These are phyloP conservation scores for Alternaria panax DNA, from an alignment of 2,329 filamentous ascomycete species.

Conservation along the genomic window DNA sequence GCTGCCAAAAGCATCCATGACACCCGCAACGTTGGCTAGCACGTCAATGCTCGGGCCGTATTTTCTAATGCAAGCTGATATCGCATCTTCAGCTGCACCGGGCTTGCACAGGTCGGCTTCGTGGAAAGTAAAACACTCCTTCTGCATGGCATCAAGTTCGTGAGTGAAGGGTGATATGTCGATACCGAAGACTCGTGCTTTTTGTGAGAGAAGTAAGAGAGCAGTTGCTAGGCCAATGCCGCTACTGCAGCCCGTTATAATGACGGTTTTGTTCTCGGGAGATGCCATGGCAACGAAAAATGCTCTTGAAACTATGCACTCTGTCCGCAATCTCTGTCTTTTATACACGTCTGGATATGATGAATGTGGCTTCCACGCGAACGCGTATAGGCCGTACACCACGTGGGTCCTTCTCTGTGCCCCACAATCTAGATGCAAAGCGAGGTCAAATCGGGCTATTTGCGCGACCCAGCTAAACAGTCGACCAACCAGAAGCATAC, in stretches of 20 bases:
- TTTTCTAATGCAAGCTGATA: slow-evolving; percentile 25
- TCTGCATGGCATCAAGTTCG: background rate
- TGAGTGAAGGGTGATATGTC: slow-evolving; percentile 28
- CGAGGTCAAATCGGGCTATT: background rate
- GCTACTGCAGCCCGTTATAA: slow-evolving; percentile 35
- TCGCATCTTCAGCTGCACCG: slow-evolving; percentile 20
- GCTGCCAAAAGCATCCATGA: slow-evolving; percentile 52
- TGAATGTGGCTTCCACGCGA: background rate
- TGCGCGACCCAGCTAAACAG: background rate
- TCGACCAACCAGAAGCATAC: background rate
- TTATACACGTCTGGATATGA: background rate
- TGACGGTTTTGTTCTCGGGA: slow-evolving; percentile 17
- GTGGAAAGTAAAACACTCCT: slow-evolving; percentile 25
- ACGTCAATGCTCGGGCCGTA: slow-evolving; percentile 44
- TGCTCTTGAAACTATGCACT: background rate
- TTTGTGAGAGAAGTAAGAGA: slow-evolving; percentile 24
- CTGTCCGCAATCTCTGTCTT: background rate
- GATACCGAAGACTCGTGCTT: slow-evolving; percentile 34
- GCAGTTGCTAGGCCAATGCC: slow-evolving; percentile 37
- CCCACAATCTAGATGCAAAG: background rate
- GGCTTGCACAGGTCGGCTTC: slow-evolving; percentile 24
- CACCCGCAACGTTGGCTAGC: slow-evolving; percentile 55
- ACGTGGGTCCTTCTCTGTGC: background rate
- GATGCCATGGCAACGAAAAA: slow-evolving; percentile 8
- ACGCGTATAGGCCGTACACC: background rate